Conservation (phyloP, 106 monocot genomes). For the Acorus gramineus region DNA sequence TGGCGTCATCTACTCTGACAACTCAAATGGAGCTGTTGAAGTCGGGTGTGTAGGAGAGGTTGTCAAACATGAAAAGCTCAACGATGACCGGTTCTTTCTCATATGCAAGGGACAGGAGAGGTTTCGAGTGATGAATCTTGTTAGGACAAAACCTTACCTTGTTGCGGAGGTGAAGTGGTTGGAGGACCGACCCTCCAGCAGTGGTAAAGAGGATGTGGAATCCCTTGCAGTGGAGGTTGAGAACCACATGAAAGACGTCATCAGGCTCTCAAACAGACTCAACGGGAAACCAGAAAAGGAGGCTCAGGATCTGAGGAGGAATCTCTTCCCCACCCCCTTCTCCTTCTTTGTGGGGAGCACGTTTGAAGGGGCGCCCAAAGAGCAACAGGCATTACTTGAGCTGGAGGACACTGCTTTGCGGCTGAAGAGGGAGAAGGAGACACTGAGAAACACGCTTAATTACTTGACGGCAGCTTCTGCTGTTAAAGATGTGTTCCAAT, state of each 20-base stretch:
- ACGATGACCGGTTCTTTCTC: slow-evolving; percentile 29
- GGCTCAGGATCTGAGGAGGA: slow-evolving; percentile 9
- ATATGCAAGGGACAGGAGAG: slow-evolving; percentile 32
- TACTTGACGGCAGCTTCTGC: slow-evolving; percentile 30
- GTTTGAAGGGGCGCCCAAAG: slow-evolving; percentile 21
- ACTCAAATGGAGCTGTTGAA: slow-evolving; percentile 5
- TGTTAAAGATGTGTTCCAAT: slow-evolving; percentile 25
- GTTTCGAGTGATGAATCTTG: slow-evolving; percentile 16
- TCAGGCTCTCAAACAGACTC: slow-evolving; percentile 22
- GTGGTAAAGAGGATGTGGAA: slow-evolving; percentile 8
- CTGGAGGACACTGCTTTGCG: slow-evolving; percentile 21
- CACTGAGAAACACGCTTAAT: slow-evolving; percentile 19
- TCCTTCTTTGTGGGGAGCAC: slow-evolving; percentile 26
- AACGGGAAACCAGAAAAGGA: slow-evolving; percentile 12
- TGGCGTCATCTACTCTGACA: slow-evolving; percentile 24
- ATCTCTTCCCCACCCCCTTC: slow-evolving; percentile 23
- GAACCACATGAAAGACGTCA: slow-evolving; percentile 21
- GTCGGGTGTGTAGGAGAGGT: slow-evolving; percentile 29
- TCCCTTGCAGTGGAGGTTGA: slow-evolving; percentile 21
- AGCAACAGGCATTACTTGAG: slow-evolving; percentile 30
- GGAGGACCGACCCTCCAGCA: slow-evolving; percentile 13
- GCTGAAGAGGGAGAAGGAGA: slow-evolving; percentile 29
- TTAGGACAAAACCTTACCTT: slow-evolving; percentile 19
- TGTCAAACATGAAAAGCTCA: slow-evolving; percentile 22
- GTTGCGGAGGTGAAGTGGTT: slow-evolving; percentile 24